Evolutionary conservation across 2,329 filamentous ascomycete genomes (phyloP), one percentile per base, ranked within the genome.

Genomic region (Sarocladium kiliense): DNA sequence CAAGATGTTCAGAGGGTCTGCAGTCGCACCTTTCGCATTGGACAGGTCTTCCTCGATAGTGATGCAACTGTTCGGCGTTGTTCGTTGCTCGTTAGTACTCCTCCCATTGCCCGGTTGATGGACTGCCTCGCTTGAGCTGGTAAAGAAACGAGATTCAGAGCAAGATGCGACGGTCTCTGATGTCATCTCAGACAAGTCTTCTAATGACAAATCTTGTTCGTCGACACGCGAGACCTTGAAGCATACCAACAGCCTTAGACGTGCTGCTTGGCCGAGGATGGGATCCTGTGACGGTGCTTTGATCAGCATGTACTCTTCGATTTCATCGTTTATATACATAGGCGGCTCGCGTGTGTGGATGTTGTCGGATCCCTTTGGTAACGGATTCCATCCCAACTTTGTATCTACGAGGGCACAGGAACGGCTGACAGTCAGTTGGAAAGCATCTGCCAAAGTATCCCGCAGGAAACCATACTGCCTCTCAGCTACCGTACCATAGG

Each of bases 391-490:
- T 41, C n/a, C 26, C 32, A 53, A 14, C 25, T 5, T 11, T 3
- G 50, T 14, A 60, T 54, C 12, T 42, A 21, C n/a, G 14, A 18
- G 3, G 14, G n/a, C 47, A 6, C 26, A 21, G 14, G 26, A 7
- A 2, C 25, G 27, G 30, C 4, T 25, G 3, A 12, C 6, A 21
- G 47, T 26, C 18, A 36, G 21, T 21, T 18, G 47, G 25, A 51
- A 51, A 7, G 47, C 9, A 4, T 34, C n/a, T 12, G 12, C 9
- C 4, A 51, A 10, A 3, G 30, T 30, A 10, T 36, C 5, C 2
- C 30, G 56, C 16, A 73, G 60, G 59, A 62, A 65, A 0, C n/a
- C 23, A 14, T 66, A 61, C 2, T 71, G 68, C 5, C 55, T 25
- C n/a, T 59, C 57, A 3, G 66, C 49, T 3, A 14, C 61, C 27